phyloP scores from a whole-genome alignment of 345 rosid genomes.

The Microcos paniculata region DNA sequence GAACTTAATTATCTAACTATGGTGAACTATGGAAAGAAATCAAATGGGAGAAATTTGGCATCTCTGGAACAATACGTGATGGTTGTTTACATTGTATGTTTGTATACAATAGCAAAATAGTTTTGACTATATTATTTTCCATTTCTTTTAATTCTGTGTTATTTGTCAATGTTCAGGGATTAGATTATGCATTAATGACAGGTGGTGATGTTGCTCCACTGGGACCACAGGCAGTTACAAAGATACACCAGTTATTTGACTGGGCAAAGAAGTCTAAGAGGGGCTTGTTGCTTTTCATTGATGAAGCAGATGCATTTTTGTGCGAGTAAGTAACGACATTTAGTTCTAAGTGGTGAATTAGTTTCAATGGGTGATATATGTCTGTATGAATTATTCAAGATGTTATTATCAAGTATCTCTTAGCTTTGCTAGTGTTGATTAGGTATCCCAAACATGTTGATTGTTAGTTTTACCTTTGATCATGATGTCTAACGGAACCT shows the following conservation, averaged over 20 bases:
- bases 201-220: conserved; percentile 99
- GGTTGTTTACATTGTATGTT: neutral
- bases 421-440: neutral
- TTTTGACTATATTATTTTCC: neutral
- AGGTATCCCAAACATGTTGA: neutral
- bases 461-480: neutral
- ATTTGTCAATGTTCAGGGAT: conserved; percentile 57
- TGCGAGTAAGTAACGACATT: conserved; percentile 75
- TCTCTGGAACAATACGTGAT: neutral
- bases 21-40: neutral
- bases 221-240: conserved; percentile 97
- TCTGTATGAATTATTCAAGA: neutral
- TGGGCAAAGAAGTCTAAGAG: conserved; percentile 92
- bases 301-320: conserved; percentile 99
- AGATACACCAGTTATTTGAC: conserved; percentile 94
- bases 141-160: conserved; percentile 14
- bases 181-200: conserved; percentile 98
- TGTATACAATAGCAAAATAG: neutral
- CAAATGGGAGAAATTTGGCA: neutral
- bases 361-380: neutral
- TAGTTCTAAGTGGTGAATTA: neutral
- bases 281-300: conserved; percentile 88
- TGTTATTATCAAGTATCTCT: neutral
- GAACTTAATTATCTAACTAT: neutral
- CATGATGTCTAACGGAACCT: neutral